These are phyloP conservation scores for Carex parvula DNA, from an alignment of 176 grass and related monocot genomes.

Conservation along the genomic window DNA sequence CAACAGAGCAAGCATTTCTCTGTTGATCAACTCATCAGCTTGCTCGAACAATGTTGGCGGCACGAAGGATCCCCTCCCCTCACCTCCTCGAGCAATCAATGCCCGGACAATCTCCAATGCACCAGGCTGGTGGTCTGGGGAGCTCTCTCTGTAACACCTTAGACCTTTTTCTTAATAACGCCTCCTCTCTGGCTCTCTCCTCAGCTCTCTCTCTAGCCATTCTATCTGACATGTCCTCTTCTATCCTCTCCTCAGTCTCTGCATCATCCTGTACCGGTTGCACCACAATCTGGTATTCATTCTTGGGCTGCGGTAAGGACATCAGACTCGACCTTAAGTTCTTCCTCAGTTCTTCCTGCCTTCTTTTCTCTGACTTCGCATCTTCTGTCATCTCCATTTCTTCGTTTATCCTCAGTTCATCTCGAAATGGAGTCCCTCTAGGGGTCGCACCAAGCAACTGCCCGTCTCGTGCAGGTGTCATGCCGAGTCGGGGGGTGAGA, in stretches of 20 bases:
- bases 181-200: slow-evolving; percentile 62
- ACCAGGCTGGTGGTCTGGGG: slow-evolving; percentile 64
- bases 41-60: slow-evolving; percentile 85
- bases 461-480: slow-evolving; percentile 77
- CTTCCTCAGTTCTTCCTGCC: slow-evolving; percentile 69
- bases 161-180: slow-evolving; percentile 80
- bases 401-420: slow-evolving; percentile 83
- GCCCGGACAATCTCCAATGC: slow-evolving; percentile 64
- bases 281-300: slow-evolving; percentile 90
- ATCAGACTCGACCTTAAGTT: slow-evolving; percentile 50
- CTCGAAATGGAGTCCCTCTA: slow-evolving; percentile 70
- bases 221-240: slow-evolving; percentile 84
- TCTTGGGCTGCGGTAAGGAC: slow-evolving; percentile 68
- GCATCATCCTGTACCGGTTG: slow-evolving; percentile 52
- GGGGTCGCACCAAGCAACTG: slow-evolving; percentile 59
- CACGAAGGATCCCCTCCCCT: slow-evolving; percentile 71
- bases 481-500: slow-evolving; percentile 67
- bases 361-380: slow-evolving; percentile 50
- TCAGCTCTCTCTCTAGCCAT: slow-evolving; percentile 68
- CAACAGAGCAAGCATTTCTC: slow-evolving; percentile 64
- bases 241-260: slow-evolving; percentile 65
- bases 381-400: slow-evolving; percentile 67
- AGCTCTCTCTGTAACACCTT: slow-evolving; percentile 90
- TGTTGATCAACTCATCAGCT: slow-evolving; percentile 73
- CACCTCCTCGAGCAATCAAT: slow-evolving; percentile 63